Evolutionary conservation across 805 yeast species (phyloP).

Genomic region (Wickerhamiella shivajii): DNA sequence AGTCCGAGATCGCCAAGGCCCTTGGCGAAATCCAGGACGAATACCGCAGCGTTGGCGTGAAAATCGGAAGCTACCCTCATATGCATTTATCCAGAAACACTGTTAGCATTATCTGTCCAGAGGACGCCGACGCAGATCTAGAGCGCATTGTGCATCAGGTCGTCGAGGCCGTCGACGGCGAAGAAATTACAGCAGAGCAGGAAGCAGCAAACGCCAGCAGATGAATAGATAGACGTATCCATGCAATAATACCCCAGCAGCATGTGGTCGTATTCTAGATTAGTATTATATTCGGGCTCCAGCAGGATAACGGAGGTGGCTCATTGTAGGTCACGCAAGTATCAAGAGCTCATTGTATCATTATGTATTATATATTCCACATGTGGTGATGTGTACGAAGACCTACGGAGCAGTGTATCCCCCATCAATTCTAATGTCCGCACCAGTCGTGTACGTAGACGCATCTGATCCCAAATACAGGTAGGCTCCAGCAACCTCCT

Average conservation of each 20-base stretch:
- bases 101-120: slow-evolving; percentile 56
- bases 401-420: slow-evolving; percentile 47
- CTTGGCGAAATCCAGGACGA: slow-evolving; percentile 38
- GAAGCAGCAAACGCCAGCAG: too few species aligned
- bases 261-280: too few species aligned
- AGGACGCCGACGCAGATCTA: slow-evolving; percentile 23
- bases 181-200: slow-evolving; percentile 40
- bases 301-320: too few species aligned
- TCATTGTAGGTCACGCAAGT: too few species aligned
- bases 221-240: too few species aligned
- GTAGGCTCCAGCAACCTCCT: slow-evolving; percentile 68
- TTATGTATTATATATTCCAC: too few species aligned
- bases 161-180: slow-evolving; percentile 37
- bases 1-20: slow-evolving; percentile 55
- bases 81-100: slow-evolving; percentile 48
- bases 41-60: slow-evolving; percentile 31
- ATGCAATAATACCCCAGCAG: too few species aligned
- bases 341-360: too few species aligned
- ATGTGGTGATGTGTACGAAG: too few species aligned
- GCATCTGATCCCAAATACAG: slow-evolving; percentile 71
- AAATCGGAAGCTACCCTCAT: slow-evolving; percentile 81
- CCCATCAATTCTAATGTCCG: slow-evolving; percentile 67
- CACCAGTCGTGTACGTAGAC: slow-evolving; percentile 62
- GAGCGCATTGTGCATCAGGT: slow-evolving; percentile 34
- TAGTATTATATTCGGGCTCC: too few species aligned